phyloP scores from a whole-genome alignment of 305 asterid species.

The Fraxinus angustifolia region DNA sequence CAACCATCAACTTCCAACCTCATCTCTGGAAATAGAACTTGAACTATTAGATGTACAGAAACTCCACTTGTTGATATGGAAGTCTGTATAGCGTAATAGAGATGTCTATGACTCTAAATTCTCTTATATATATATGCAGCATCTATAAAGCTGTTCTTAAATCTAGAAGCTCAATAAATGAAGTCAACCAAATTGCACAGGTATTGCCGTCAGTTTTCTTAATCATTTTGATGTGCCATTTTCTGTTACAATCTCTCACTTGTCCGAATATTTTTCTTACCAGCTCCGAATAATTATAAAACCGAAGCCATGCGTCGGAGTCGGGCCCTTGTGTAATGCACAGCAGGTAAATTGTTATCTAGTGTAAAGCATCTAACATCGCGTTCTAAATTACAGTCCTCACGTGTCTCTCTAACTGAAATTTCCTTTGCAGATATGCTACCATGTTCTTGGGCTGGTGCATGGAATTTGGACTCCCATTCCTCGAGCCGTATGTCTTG shows the following conservation, averaged over 20 bases:
- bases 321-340: constrained; percentile 77
- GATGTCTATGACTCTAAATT: constrained; percentile 9
- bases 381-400: constrained; percentile 16
- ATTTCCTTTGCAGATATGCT: constrained; percentile 59
- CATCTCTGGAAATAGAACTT: background rate
- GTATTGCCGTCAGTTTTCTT: constrained; percentile 38
- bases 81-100: constrained; percentile 9
- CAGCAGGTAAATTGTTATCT: constrained; percentile 61
- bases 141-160: constrained; percentile 65
- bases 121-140: constrained; percentile 46
- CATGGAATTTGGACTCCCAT: constrained; percentile 94
- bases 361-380: background rate
- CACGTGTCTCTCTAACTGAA: constrained; percentile 7
- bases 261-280: constrained; percentile 25
- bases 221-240: constrained; percentile 14
- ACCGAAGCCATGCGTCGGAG: constrained; percentile 83
- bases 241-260: constrained; percentile 21
- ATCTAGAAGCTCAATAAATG: constrained; percentile 76
- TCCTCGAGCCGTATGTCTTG: constrained; percentile 75
- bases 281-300: constrained; percentile 85
- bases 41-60: background rate
- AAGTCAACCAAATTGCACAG: constrained; percentile 90
- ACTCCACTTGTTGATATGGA: background rate
- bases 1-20: background rate
- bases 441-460: constrained; percentile 89